Conservation (phyloP, 768 basidiomycete species). For the Podaxis sp. region DNA sequence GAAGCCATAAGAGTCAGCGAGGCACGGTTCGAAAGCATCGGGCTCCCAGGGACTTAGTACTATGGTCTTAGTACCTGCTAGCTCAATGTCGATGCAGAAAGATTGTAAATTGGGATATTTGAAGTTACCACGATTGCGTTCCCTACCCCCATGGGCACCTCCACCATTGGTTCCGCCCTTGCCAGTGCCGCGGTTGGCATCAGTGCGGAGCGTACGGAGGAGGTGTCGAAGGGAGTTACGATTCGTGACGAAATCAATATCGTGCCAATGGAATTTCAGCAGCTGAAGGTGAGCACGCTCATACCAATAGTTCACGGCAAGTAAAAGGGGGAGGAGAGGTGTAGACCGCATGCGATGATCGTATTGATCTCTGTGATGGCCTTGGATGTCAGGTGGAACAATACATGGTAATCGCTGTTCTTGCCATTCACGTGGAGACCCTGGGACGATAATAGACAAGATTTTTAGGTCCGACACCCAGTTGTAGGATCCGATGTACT, state of each 20-base stretch:
- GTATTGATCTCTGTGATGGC: slow-evolving; percentile 7
- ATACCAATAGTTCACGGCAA: slow-evolving; percentile 9
- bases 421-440: slow-evolving; percentile 14
- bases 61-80: slow-evolving; percentile 47
- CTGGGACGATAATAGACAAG: slow-evolving; percentile 53
- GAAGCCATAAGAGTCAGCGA: slow-evolving; percentile 38
- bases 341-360: slow-evolving; percentile 5
- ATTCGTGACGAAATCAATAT: slow-evolving; percentile 45
- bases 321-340: slow-evolving; percentile 9
- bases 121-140: slow-evolving; percentile 1
- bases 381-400: neutral
- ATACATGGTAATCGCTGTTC: neutral
- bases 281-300: neutral
- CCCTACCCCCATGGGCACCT: neutral
- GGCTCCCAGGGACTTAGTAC: slow-evolving; percentile 50
- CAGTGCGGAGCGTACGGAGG: slow-evolving; percentile 39
- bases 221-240: slow-evolving; percentile 57
- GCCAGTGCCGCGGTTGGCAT: neutral
- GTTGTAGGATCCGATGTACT: slow-evolving; percentile 52
- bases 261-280: slow-evolving; percentile 25
- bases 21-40: slow-evolving; percentile 20
- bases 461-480: slow-evolving; percentile 35
- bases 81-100: slow-evolving; percentile 62
- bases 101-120: neutral
- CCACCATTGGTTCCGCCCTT: slow-evolving; percentile 16